Evolutionary conservation across 306 rosid genomes (phyloP), one percentile per base, ranked within the genome.

Genomic region (Calophaca sinica): DNA sequence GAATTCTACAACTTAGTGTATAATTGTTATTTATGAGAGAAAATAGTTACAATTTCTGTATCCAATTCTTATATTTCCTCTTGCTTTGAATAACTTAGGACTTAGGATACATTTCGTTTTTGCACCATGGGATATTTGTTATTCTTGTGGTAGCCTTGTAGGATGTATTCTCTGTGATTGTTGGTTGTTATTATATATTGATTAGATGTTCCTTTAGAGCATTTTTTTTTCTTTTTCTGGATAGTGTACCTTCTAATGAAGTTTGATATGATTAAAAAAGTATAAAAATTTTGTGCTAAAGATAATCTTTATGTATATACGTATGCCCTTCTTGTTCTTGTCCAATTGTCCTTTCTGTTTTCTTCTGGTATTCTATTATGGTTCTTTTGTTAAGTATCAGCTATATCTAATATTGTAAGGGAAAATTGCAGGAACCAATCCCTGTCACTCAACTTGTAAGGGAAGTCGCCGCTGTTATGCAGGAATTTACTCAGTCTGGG

Each of bases 401-500:
- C 9, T 35, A 36, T 45, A 28, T 63, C 26, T 84, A 10, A 60
- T 54, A 13, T 39, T 63, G 5, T 62, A 26, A 41, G 46, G 58
- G 42, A 73, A 72, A 58, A 54, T 80, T 81, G 70, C 80, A 94
- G 97, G 99, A 92, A 82, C 92, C 92, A 15, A 94, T 94, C 81
- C 97, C 96, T 52, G 97, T 92, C 66, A 90, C 99, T 31, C 99
- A 94, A 68, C 99, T 94, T 79, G 96, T 94, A 26, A 87, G 97
- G 90, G 97, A 94, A 87, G 92, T 90, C 61, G 99, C 96, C 6
- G 96, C 96, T 46, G 96, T 92, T 62, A 94, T 94, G 97, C 96
- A 94, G 86, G 98, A 94, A 81, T 94, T 94, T 79, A 92, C 98
- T 77, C 98, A 94, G 77, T 92, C 96, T 42, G 98, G 97, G 97